Evolutionary conservation across 345 rosid genomes (phyloP), one percentile per base, ranked within the genome.

Genomic region (Noccaea bulbosa): DNA sequence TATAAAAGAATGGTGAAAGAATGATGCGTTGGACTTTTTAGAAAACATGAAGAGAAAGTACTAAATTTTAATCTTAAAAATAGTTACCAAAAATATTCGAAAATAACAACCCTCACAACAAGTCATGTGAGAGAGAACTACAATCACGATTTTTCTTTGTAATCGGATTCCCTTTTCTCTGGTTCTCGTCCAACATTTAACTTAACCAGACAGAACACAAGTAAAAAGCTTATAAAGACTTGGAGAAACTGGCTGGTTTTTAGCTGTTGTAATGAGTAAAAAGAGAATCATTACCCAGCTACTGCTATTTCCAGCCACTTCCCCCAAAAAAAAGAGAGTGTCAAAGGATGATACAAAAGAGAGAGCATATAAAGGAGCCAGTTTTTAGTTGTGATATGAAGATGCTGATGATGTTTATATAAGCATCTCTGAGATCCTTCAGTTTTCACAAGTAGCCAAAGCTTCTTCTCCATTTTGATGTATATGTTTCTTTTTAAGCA

Each of bases 401-500:
- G 59, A 61, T 41, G 69, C 60, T 61, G 62, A 37, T 30, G 68
- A 30, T 51, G 65, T 7, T 38, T 69, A 51, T 52, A 62, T 53
- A 71, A 22, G 63, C 69, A 63, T 63, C 63, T 63, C 32, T 24
- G 53, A 63, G 53, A 63, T 63, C 47, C 75, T 71, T 70, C 43
- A 59, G 61, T 61, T 40, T 50, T 50, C 75, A 63, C 57, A 22
- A 63, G 58, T 63, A 44, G 53, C 40, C 57, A 63, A 20, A 72
- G 60, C 72, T 56, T 65, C 72, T 65, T 48, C 72, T 45, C 35
- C 62, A 61, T 63, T 72, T 17, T 27, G 30, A 56, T 51, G 84
- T 69, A 58, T 71, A 82, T 81, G 84, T 80, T 78, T 48, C 16
- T 20, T 60, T 58, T 52, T 10, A 73, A 16, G 97, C 97, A 76